Percentiles rank a stretch among this genome's conserved stretches.
Conservation (phyloP, 202 grass and related monocot species). For the Panicum virgatum region DNA sequence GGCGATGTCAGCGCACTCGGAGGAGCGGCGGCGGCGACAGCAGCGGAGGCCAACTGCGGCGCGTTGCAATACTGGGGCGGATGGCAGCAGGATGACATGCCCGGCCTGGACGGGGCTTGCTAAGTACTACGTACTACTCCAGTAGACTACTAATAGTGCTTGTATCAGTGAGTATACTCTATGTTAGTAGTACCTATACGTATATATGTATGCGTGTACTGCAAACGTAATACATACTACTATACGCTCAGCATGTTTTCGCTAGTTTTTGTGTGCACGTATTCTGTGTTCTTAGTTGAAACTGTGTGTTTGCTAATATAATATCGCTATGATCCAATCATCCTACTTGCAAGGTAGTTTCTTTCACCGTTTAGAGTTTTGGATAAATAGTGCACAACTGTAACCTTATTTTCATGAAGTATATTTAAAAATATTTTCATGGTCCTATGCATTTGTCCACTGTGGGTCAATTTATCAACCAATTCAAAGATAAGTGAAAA, state of each 20-base stretch:
- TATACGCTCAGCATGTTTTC: background rate
- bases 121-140: background rate
- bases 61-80: conserved; percentile 44
- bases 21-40: background rate
- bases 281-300: background rate
- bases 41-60: conserved; percentile 31
- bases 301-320: background rate
- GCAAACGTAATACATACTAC: background rate
- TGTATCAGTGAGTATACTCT: conserved; percentile 4
- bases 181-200: background rate
- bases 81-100: conserved; percentile 45
- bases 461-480: background rate
- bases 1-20: background rate
- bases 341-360: background rate
- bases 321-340: background rate
- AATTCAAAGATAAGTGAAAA: background rate
- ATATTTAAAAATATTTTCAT: background rate
- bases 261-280: background rate
- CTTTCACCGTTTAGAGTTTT: background rate
- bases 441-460: background rate
- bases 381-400: too few relatives aligned
- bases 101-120: conserved; percentile 36
- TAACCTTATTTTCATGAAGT: background rate
- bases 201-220: background rate
- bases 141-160: background rate